These are phyloP conservation scores for Physaria fendleri DNA, from an alignment of 345 rosid species.

Conservation along the genomic window DNA sequence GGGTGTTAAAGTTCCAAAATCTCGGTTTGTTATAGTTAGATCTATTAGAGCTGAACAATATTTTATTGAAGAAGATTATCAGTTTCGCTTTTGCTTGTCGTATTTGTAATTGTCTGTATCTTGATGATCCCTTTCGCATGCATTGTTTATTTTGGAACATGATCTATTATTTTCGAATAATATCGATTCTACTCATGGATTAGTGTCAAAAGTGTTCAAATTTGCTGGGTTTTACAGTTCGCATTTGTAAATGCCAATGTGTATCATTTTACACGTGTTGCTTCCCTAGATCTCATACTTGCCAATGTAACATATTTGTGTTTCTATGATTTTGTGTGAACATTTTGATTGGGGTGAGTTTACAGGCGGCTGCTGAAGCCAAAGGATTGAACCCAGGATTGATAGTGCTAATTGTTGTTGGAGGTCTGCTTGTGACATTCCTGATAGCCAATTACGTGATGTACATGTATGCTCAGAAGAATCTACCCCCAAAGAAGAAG, in stretches of 20 bases:
- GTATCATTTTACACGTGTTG: neutral
- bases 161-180: neutral
- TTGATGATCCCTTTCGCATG: constrained; percentile 14
- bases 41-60: neutral
- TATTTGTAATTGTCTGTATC: neutral
- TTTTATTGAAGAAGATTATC: neutral
- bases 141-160: constrained; percentile 1
- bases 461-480: constrained; percentile 59
- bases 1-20: neutral
- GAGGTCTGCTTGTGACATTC: constrained; percentile 47
- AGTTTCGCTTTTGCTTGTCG: neutral
- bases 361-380: constrained; percentile 28
- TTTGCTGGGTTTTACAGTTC: neutral
- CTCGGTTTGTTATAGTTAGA: neutral
- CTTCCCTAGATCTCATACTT: neutral
- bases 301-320: neutral
- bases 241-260: neutral
- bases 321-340: neutral
- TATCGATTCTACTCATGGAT: neutral
- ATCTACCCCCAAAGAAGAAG: constrained; percentile 59
- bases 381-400: constrained; percentile 61
- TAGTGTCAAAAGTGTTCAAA: neutral
- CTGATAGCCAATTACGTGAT: constrained; percentile 49
- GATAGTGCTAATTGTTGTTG: constrained; percentile 60
- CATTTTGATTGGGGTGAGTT: neutral